A percentile compares a stretch with the other conserved stretches of the same genome.
Evolutionary conservation across 225 moss, liverwort and hornwort species (phyloP).

Genomic region (Antitrichia curtipendula): DNA sequence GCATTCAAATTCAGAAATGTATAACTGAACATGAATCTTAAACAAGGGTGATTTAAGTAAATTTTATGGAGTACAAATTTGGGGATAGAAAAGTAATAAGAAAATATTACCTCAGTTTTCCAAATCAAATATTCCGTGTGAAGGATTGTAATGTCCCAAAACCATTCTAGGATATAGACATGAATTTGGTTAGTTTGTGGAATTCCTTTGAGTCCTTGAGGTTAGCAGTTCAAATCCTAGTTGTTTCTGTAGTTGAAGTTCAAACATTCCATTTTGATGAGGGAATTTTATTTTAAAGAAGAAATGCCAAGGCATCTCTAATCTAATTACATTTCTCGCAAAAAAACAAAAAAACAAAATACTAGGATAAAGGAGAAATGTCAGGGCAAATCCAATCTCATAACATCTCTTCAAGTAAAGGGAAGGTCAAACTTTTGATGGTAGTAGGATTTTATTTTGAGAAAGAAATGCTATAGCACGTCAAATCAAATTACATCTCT

Average conservation of each 20-base stretch:
- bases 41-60: not conserved
- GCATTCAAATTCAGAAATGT: not conserved
- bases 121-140: fast-evolving
- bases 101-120: not conserved
- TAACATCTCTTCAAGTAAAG: no score
- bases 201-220: not conserved
- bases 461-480: no score
- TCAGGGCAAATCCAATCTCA: not conserved
- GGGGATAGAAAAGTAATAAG: no score
- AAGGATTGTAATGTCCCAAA: not conserved
- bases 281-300: not conserved
- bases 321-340: not conserved
- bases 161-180: not conserved
- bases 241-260: not conserved
- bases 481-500: not conserved
- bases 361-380: not conserved
- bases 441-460: not conserved
- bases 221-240: not conserved
- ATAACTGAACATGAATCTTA: not conserved
- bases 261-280: not conserved
- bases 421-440: no score
- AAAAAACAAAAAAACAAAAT: not conserved
- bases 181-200: not conserved
- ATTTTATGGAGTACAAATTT: not conserved
- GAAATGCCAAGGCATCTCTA: fast-evolving